phyloP scores from a whole-genome alignment of 148 eudicot species.

The Linanthus parryae region DNA sequence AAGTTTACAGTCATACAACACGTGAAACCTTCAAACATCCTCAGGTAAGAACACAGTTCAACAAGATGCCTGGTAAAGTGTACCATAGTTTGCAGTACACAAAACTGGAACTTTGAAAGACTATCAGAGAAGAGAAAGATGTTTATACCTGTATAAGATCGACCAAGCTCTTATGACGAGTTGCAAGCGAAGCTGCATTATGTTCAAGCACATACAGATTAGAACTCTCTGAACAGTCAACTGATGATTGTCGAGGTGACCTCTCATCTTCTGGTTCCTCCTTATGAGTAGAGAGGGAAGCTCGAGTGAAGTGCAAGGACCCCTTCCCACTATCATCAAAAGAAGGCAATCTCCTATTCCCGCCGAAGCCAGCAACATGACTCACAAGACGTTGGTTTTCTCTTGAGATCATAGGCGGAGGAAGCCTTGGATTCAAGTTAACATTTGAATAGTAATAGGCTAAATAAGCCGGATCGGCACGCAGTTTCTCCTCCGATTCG shows the following conservation, averaged over 20 bases:
- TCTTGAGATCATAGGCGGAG: constrained; percentile 34
- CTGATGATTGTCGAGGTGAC: constrained; percentile 41
- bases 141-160: constrained; percentile 47
- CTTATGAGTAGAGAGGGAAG: constrained; percentile 68
- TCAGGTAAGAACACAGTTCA: too few relatives aligned
- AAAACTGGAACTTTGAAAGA: too few relatives aligned
- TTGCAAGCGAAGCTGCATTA: constrained; percentile 22
- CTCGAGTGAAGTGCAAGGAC: constrained; percentile 31
- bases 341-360: constrained; percentile 38
- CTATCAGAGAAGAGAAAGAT: too few relatives aligned
- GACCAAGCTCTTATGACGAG: constrained; percentile 36
- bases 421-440: constrained; percentile 43
- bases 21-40: too few relatives aligned
- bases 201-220: constrained; percentile 22
- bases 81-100: too few relatives aligned
- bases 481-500: constrained; percentile 32
- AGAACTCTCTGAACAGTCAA: constrained; percentile 31
- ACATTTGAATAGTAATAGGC: constrained; percentile 30
- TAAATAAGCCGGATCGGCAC: constrained; percentile 41
- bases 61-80: too few relatives aligned
- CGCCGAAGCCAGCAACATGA: constrained; percentile 16
- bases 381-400: constrained; percentile 23
- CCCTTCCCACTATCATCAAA: constrained; percentile 45
- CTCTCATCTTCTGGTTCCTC: constrained; percentile 86
- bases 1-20: too few relatives aligned